A percentile compares a stretch with the other conserved stretches of the same genome.
These are phyloP conservation scores for Aspergillus affinis DNA, from an alignment of 495 filamentous ascomycete genomes.

Conservation along the genomic window DNA sequence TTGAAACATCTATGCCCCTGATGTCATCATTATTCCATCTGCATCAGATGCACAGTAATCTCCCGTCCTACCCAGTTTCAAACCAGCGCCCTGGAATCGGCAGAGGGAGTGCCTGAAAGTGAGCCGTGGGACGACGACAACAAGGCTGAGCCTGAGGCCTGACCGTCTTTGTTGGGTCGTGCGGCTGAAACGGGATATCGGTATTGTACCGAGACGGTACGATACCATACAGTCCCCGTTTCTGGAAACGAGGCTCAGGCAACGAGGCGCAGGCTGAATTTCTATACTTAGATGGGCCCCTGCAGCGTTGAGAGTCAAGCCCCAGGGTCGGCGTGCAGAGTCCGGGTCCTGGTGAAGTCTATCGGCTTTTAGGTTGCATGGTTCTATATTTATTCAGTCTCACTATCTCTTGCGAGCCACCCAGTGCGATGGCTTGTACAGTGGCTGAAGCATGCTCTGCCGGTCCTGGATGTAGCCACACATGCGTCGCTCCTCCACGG, in stretches of 20 bases:
- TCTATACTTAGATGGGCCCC: not conserved
- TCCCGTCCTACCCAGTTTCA: too few relatives aligned
- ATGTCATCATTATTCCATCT: not conserved
- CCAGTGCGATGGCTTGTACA: constrained; percentile 79
- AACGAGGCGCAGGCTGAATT: not conserved
- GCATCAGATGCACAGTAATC: not conserved
- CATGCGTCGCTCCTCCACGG: constrained; percentile 46
- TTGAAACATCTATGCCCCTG: not conserved
- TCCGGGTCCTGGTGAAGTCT: not conserved
- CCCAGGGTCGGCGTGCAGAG: too few relatives aligned
- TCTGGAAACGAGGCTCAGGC: not conserved
- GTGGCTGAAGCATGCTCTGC: constrained; percentile 79
- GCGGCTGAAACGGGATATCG: not conserved
- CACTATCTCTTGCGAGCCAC: constrained; percentile 65
- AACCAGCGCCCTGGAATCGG: too few relatives aligned
- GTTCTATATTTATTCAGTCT: not conserved
- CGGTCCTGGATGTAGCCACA: constrained; percentile 83
- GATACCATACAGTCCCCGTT: not conserved
- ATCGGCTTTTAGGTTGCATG: not conserved
- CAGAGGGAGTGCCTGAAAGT: constrained; percentile 9
- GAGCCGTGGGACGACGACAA: constrained; percentile 13
- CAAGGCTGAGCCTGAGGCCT: not conserved
- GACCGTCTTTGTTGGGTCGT: not conserved
- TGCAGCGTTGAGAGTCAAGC: too few relatives aligned
- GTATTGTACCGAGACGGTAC: not conserved